Percentiles rank a stretch among this genome's conserved stretches.
These are phyloP conservation scores for Umbellularia californica DNA, from an alignment of 164 flowering plant species.

Conservation along the genomic window DNA sequence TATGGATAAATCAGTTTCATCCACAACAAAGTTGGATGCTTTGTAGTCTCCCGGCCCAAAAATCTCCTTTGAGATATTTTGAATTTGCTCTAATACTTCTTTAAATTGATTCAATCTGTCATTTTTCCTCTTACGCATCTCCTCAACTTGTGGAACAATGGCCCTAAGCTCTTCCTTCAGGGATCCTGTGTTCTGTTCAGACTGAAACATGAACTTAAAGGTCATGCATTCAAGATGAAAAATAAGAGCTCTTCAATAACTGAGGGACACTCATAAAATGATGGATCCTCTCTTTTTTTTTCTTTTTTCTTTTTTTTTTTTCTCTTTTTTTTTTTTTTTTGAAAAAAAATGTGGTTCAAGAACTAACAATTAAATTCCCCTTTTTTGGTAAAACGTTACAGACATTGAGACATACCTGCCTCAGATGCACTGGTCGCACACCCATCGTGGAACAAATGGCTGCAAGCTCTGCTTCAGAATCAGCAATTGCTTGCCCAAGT, in stretches of 20 bases:
- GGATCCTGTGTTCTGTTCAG: slow-evolving; percentile 58
- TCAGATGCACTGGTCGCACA: slow-evolving; percentile 41
- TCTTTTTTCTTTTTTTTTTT: too few species aligned
- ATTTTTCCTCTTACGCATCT: slow-evolving; percentile 71
- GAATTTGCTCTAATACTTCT: slow-evolving; percentile 59
- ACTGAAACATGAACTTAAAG: slow-evolving; percentile 32
- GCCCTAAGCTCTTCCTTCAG: slow-evolving; percentile 71
- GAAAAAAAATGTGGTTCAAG: not conserved
- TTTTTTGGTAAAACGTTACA: not conserved
- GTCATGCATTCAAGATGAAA: not conserved
- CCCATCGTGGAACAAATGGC: slow-evolving; percentile 60
- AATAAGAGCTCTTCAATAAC: not conserved
- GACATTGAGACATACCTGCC: slow-evolving; percentile 32
- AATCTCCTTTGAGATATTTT: slow-evolving; percentile 52
- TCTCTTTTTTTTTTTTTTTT: not conserved
- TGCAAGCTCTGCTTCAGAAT: slow-evolving; percentile 63
- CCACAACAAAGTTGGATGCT: slow-evolving; percentile 30
- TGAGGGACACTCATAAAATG: too few species aligned
- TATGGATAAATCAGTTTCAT: slow-evolving; percentile 78
- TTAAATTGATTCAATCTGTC: slow-evolving; percentile 72
- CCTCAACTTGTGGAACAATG: slow-evolving; percentile 72
- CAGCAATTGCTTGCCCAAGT: slow-evolving; percentile 56
- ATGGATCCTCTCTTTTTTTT: too few species aligned
- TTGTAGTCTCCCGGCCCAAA: slow-evolving; percentile 20
- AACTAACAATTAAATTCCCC: not conserved